Conservation (phyloP, 331 rosid species). For the Malus hybrid region DNA sequence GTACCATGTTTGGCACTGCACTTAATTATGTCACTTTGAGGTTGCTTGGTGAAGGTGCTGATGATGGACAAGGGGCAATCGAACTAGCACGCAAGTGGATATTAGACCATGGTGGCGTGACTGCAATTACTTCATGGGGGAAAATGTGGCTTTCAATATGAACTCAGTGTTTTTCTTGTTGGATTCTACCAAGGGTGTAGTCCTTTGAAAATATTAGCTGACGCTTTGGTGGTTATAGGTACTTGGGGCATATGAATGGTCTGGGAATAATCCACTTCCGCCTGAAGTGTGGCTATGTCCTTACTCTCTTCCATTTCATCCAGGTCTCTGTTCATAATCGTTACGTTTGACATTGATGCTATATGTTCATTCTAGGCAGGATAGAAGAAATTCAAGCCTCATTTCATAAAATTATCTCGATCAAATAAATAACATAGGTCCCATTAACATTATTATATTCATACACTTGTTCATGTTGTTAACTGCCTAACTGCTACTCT, state of each 20-base stretch:
- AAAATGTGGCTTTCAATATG: conserved; percentile 12
- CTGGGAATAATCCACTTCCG: conserved; percentile 7
- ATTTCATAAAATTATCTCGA: not conserved
- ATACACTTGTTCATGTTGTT: not conserved
- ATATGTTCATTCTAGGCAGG: not conserved
- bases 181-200: not conserved
- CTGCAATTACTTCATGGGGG: conserved; percentile 12
- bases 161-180: not conserved
- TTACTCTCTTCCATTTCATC: conserved; percentile 7
- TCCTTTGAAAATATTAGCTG: not conserved
- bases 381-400: not conserved
- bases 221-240: not conserved
- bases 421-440: not conserved
- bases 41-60: conserved; percentile 16
- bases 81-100: conserved; percentile 2
- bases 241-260: conserved; percentile 10
- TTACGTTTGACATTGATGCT: not conserved
- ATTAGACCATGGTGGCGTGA: conserved; percentile 8
- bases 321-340: not conserved
- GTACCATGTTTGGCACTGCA: conserved; percentile 14
- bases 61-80: conserved; percentile 10
- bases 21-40: conserved; percentile 3
- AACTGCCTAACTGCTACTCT: not conserved
- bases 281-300: conserved; percentile 13
- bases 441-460: not conserved